phyloP scores from a whole-genome alignment of 306 rosid genomes.

The Gastrolobium bilobum region DNA sequence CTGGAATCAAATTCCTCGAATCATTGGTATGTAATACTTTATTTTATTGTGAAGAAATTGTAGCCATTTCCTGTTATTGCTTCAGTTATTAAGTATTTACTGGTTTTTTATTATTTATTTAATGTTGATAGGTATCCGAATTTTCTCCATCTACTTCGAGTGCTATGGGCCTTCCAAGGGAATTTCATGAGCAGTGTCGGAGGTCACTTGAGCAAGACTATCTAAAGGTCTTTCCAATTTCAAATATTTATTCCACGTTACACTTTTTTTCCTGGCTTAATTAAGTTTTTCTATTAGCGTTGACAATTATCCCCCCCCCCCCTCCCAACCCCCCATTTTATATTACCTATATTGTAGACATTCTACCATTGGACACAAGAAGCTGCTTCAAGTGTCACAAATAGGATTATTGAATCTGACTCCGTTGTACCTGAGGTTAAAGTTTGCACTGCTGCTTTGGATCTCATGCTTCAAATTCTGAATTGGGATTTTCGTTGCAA shows the following conservation, averaged over 20 bases:
- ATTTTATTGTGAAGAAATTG: constrained; percentile 33
- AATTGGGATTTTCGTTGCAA: constrained; percentile 85
- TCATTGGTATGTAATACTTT: constrained; percentile 68
- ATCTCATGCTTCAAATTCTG: constrained; percentile 94
- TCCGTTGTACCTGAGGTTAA: constrained; percentile 84
- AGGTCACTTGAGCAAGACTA: constrained; percentile 79
- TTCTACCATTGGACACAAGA: constrained; percentile 90
- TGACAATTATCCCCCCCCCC: neutral
- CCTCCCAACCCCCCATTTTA: neutral
- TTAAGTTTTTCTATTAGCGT: constrained; percentile 37
- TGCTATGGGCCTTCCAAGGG: constrained; percentile 96
- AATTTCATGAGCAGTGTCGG: constrained; percentile 95
- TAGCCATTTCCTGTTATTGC: constrained; percentile 41
- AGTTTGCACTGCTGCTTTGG: constrained; percentile 83
- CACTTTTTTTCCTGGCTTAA: neutral
- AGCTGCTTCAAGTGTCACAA: constrained; percentile 88
- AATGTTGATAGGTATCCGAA: constrained; percentile 78
- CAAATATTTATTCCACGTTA: constrained; percentile 23
- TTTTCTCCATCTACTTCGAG: constrained; percentile 97
- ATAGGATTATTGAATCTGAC: constrained; percentile 74
- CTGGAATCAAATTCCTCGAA: constrained; percentile 89
- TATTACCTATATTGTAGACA: constrained; percentile 54
- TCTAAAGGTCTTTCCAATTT: constrained; percentile 74
- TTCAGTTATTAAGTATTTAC: constrained; percentile 44
- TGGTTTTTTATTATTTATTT: constrained; percentile 32